Evolutionary conservation across 225 moss, liverwort and hornwort genomes (phyloP).

Genomic region (Polytrichum formosum): DNA sequence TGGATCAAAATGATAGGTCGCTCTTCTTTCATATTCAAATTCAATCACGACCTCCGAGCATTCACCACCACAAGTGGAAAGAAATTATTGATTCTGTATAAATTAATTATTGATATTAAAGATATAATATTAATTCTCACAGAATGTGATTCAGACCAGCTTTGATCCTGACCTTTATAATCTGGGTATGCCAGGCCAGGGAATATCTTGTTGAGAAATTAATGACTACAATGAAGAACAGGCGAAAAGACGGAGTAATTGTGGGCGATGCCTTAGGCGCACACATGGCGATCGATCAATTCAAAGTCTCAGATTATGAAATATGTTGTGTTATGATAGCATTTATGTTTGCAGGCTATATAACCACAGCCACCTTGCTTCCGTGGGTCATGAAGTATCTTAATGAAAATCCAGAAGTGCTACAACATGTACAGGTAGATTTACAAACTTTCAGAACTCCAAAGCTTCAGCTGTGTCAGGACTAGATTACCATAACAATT

Average conservation of each 20-base stretch:
- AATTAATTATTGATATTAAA: too few relatives aligned
- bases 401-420: conserved; percentile 22
- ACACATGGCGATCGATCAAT: conserved; percentile 6
- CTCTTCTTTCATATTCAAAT: too few relatives aligned
- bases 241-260: conserved; percentile 13
- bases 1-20: too few relatives aligned
- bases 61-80: too few relatives aligned
- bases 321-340: not conserved
- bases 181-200: conserved; percentile 7
- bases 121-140: too few relatives aligned
- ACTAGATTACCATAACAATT: too few relatives aligned
- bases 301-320: conserved; percentile 16
- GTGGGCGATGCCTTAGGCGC: conserved; percentile 6
- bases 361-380: conserved; percentile 11
- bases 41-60: too few relatives aligned
- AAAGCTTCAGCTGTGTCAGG: too few relatives aligned
- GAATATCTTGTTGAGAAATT: not conserved
- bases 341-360: not conserved
- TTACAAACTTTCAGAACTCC: too few relatives aligned
- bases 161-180: too few relatives aligned
- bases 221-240: conserved; percentile 12
- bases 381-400: conserved; percentile 28
- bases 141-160: too few relatives aligned
- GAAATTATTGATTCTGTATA: too few relatives aligned
- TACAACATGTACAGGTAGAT: conserved; percentile 24